A percentile compares a stretch with the other conserved stretches of the same genome.
Evolutionary conservation across 345 rosid species (phyloP).

Genomic region (Cochlearia excelsa): DNA sequence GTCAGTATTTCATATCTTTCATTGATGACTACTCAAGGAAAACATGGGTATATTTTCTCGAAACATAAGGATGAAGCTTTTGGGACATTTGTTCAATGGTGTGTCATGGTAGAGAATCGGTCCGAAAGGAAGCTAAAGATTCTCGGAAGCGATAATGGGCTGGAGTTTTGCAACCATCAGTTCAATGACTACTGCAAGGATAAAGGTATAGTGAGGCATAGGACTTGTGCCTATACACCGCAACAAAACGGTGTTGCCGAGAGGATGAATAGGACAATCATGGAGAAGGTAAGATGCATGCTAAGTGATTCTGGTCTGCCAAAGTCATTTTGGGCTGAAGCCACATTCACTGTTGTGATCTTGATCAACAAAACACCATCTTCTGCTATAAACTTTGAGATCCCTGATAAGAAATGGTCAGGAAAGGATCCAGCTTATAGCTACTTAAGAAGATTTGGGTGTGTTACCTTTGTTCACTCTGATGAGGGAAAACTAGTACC

Average conservation of each 20-base stretch:
- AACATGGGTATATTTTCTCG: not conserved
- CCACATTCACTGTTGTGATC: not conserved
- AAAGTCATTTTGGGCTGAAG: not conserved
- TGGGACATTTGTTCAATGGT: not conserved
- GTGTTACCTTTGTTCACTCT: not conserved
- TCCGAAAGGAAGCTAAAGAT: not conserved
- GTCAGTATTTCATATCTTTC: not conserved
- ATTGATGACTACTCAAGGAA: not conserved
- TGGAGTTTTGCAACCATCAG: not conserved
- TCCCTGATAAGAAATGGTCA: not conserved
- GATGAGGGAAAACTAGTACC: not conserved
- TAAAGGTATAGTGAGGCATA: not conserved
- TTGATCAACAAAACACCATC: not conserved
- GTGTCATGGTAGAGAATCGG: not conserved
- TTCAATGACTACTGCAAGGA: not conserved
- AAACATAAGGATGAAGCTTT: not conserved
- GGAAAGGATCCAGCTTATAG: not conserved
- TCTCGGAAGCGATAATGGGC: not conserved
- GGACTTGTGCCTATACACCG: not conserved
- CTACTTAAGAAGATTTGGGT: not conserved
- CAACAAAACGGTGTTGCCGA: not conserved
- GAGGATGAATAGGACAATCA: not conserved
- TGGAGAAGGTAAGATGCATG: not conserved
- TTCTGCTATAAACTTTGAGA: not conserved
- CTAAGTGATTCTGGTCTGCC: not conserved